Evolutionary conservation across 164 flowering plant genomes (phyloP).

Genomic region (Vitis rotundifolia): DNA sequence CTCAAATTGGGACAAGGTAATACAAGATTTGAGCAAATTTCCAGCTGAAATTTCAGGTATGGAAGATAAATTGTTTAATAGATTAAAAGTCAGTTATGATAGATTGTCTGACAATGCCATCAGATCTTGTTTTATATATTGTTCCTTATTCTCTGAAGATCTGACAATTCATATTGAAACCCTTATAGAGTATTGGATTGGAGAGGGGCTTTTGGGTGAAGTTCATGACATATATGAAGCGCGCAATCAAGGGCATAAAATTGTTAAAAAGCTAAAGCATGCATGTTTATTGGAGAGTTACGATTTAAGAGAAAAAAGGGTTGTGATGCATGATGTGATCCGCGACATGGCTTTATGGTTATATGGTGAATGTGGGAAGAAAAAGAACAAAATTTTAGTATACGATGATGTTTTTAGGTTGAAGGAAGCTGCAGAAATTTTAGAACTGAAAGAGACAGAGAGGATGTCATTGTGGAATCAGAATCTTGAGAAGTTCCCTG

Average conservation of each 20-base stretch:
- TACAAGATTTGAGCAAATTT: not conserved
- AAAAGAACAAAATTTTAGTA: not conserved
- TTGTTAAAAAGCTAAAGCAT: not conserved
- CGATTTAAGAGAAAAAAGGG: not conserved
- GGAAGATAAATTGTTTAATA: not conserved
- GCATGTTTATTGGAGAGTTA: slow-evolving; percentile 3
- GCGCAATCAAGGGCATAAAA: not conserved
- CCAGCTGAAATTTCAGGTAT: slow-evolving; percentile 11
- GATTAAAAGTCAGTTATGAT: slow-evolving; percentile 17
- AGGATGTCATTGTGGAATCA: not conserved
- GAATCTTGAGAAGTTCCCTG: not conserved
- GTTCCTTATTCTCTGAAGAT: slow-evolving; percentile 14
- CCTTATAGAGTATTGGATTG: slow-evolving; percentile 15
- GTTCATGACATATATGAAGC: not conserved
- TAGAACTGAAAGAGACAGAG: not conserved
- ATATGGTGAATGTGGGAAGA: not conserved
- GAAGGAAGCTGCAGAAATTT: not conserved
- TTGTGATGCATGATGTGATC: slow-evolving; percentile 16
- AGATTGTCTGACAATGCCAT: not conserved
- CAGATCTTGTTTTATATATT: slow-evolving; percentile 12
- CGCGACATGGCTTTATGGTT: slow-evolving; percentile 17
- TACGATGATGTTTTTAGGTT: not conserved
- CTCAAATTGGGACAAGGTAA: slow-evolving; percentile 12
- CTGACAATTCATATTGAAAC: not conserved
- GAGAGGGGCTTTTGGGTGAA: slow-evolving; percentile 15